These are phyloP conservation scores for Ramularia endophylla DNA, from an alignment of 2,329 filamentous ascomycete genomes.

Conservation along the genomic window DNA sequence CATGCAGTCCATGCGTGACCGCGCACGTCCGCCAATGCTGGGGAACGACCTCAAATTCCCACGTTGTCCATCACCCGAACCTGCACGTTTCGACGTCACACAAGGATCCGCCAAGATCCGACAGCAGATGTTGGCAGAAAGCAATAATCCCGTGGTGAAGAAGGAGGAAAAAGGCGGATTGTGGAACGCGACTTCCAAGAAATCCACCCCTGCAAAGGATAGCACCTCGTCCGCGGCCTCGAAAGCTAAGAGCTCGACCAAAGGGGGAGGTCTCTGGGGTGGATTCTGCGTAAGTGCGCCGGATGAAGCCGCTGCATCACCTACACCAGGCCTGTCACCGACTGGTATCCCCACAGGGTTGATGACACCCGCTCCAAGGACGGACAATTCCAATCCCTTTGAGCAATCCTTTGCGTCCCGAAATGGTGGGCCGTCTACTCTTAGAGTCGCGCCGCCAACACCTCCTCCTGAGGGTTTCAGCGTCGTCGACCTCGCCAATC, in stretches of 20 bases:
- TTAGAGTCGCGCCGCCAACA: conserved; percentile 23
- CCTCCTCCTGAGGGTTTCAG: conserved; percentile 22
- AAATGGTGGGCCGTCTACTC: conserved; percentile 16
- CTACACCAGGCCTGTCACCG: conserved; percentile 30
- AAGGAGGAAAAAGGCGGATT: conserved; percentile 49
- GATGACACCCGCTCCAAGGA: conserved; percentile 41
- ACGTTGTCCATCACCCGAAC: conserved; percentile 73
- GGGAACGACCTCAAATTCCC: conserved; percentile 76
- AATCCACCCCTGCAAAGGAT: conserved; percentile 2
- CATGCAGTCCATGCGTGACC: conserved; percentile 52
- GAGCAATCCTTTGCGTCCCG: conserved; percentile 27
- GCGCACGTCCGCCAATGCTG: conserved; percentile 75
- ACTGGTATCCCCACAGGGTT: conserved; percentile 43
- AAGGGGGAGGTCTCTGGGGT: conserved; percentile 61
- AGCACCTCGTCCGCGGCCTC: conserved; percentile 8
- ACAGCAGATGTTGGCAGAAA: conserved; percentile 36
- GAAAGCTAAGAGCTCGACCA: conserved; percentile 15
- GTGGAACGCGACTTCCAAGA: conserved; percentile 42
- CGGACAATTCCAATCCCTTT: conserved; percentile 34
- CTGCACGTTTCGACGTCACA: conserved; percentile 75
- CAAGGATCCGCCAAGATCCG: conserved; percentile 51
- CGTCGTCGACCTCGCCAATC: conserved; percentile 19
- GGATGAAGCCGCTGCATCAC: conserved; percentile 23
- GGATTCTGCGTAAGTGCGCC: conserved; percentile 55
- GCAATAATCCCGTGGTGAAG: conserved; percentile 36